Conservation (phyloP, 495 filamentous ascomycete genomes). For the Sabuloglossum arenarium region DNA sequence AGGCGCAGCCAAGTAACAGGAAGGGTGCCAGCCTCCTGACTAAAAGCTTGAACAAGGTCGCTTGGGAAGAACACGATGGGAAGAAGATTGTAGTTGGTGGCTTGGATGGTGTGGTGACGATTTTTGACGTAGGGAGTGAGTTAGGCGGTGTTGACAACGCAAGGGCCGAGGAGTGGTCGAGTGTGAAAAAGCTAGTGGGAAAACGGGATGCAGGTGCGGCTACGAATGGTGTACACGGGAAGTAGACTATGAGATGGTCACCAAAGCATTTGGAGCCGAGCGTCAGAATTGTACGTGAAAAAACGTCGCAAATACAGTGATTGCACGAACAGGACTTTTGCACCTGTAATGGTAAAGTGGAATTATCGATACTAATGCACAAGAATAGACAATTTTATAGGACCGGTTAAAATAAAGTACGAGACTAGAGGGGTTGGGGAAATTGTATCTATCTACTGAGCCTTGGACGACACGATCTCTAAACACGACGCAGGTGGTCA, state of each 20-base stretch:
- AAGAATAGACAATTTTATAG: background rate
- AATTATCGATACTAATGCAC: background rate
- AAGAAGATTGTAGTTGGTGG: constrained; percentile 72
- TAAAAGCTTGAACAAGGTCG: constrained; percentile 74
- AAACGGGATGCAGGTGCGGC: constrained; percentile 29
- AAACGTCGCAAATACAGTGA: background rate
- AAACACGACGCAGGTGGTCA: constrained; percentile 11
- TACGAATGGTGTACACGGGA: background rate
- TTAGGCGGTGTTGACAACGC: constrained; percentile 60
- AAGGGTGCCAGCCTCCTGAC: constrained; percentile 29
- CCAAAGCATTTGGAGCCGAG: background rate
- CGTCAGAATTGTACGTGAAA: background rate
- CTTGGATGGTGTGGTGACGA: constrained; percentile 67
- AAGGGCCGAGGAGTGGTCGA: constrained; percentile 73
- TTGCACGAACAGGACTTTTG: background rate
- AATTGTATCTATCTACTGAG: constrained; percentile 16
- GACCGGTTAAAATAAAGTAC: background rate
- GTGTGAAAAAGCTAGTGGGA: constrained; percentile 65
- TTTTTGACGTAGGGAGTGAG: constrained; percentile 84
- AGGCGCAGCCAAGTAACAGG: constrained; percentile 42
- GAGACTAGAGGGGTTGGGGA: background rate
- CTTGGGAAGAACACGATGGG: constrained; percentile 82
- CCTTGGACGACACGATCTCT: constrained; percentile 34
- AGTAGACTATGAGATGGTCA: background rate
- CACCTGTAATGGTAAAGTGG: background rate